These are phyloP conservation scores for Chimonanthus salicifolius DNA, from an alignment of 164 flowering plant genomes.

Conservation along the genomic window DNA sequence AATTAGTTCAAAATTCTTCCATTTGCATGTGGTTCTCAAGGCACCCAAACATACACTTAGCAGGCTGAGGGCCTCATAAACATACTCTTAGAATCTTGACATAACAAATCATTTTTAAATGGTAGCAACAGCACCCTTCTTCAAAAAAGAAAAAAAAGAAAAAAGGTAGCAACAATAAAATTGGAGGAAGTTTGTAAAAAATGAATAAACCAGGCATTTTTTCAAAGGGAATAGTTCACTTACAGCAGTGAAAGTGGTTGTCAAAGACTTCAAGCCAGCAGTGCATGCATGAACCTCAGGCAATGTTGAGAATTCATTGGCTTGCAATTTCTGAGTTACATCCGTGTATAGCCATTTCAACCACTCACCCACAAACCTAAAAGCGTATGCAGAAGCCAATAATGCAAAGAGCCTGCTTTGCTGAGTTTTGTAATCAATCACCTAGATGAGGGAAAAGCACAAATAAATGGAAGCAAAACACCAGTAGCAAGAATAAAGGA, in stretches of 20 bases:
- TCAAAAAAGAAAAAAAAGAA: too few relatives aligned
- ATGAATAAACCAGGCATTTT: too few relatives aligned
- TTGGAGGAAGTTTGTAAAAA: too few relatives aligned
- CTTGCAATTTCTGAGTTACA: conserved; percentile 78
- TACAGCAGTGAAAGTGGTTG: conserved; percentile 91
- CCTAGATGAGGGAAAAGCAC: conserved; percentile 34
- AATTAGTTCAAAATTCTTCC: neutral
- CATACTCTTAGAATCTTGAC: too few relatives aligned
- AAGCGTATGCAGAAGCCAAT: conserved; percentile 97
- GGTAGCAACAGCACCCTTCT: too few relatives aligned
- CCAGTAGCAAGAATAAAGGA: neutral
- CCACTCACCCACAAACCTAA: conserved; percentile 96
- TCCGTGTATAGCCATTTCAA: conserved; percentile 88
- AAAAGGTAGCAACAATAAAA: too few relatives aligned
- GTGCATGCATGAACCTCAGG: conserved; percentile 99
- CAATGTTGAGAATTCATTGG: conserved; percentile 85
- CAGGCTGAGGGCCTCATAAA: neutral
- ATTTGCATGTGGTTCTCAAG: neutral
- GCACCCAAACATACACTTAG: neutral
- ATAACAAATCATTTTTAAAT: too few relatives aligned
- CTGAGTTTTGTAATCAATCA: conserved; percentile 97
- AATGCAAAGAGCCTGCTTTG: conserved; percentile 94
- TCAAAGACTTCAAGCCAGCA: conserved; percentile 98
- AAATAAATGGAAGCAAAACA: neutral
- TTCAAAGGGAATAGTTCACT: conserved; percentile 14